Evolutionary conservation across 2,329 filamentous ascomycete species (phyloP), one percentile per base, ranked within the genome.

Genomic region (Penicillium sp.): DNA sequence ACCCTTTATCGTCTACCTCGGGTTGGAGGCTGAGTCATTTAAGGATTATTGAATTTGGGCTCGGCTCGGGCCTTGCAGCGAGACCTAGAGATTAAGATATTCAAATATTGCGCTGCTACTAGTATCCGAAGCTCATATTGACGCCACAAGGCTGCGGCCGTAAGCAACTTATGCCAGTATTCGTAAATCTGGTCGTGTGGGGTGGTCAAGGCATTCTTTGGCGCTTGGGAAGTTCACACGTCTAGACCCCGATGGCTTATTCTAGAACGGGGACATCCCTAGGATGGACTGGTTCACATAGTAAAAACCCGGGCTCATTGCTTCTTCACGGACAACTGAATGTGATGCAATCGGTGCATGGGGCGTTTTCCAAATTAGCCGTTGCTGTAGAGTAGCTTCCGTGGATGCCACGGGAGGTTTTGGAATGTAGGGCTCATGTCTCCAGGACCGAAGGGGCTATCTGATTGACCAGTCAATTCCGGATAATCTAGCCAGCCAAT

Each of bases 401-500:
- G 50, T 40, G 25, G 53, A 62, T 61, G 35, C 58, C 56, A 51
- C 25, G 20, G 16, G 10, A n/a, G 31, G 44, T 39, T 46, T 20
- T 42, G 54, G 56, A 60, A 62, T 61, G 60, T 18, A 61, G 60
- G 56, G 51, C 38, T 41, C 38, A 30, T 31, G 44, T 18, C 24
- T 38, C 18, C 25, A 47, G 43, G 25, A 52, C 27, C n/a, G 16
- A 51, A 55, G 54, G 51, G 56, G 56, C 46, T 20, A 31, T 48
- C 48, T 54, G 38, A 50, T 59, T 45, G 50, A 55, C 35, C 27
- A 14, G 31, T 40, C 54, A 50, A 60, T 58, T 56, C 52, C 56
- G 36, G 28, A 45, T 48, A 22, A 38, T 10, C 41, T 18, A 36
- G 39, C 8, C 2, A 11, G 44, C 54, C 59, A 59, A 60, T 57